Percentiles rank a stretch among this genome's conserved stretches.
Evolutionary conservation across 148 eudicot genomes (phyloP).

Genomic region (Dianthus caryophyllus): DNA sequence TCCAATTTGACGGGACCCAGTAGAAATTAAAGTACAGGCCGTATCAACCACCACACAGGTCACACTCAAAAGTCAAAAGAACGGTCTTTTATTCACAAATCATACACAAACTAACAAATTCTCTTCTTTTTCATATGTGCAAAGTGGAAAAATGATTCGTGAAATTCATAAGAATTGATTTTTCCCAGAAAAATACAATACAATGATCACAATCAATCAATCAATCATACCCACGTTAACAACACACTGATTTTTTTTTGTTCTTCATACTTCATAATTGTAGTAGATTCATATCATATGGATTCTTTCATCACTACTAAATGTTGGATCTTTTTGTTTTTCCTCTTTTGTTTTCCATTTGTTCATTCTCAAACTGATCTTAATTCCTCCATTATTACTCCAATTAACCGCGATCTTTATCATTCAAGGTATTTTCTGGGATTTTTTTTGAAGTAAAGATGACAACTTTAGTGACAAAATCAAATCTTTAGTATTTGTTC

Average conservation of each 20-base stretch:
- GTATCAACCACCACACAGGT: too few species aligned
- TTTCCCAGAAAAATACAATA: background rate
- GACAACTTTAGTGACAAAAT: slow-evolving; percentile 3
- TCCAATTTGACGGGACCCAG: too few species aligned
- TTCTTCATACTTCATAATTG: too few species aligned
- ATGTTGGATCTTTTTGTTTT: slow-evolving; percentile 25
- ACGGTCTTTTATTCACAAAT: too few species aligned
- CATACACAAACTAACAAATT: too few species aligned
- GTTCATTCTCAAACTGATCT: slow-evolving; percentile 34
- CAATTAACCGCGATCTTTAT: slow-evolving; percentile 89
- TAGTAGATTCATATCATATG: slow-evolving; percentile 9
- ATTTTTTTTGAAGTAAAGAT: background rate
- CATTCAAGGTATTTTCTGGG: slow-evolving; percentile 52
- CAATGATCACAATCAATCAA: too few species aligned
- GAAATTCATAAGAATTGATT: background rate
- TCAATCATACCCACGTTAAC: too few species aligned
- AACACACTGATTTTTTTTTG: too few species aligned
- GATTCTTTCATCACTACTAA: slow-evolving; percentile 19
- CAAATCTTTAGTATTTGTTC: background rate
- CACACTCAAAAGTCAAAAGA: too few species aligned
- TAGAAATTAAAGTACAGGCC: too few species aligned
- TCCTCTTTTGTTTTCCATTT: slow-evolving; percentile 22
- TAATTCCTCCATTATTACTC: slow-evolving; percentile 42
- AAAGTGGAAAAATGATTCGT: too few species aligned
- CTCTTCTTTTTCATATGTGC: background rate